Evolutionary conservation across 2,329 filamentous ascomycete species (phyloP).

Genomic region (Penicillium olsonii): DNA sequence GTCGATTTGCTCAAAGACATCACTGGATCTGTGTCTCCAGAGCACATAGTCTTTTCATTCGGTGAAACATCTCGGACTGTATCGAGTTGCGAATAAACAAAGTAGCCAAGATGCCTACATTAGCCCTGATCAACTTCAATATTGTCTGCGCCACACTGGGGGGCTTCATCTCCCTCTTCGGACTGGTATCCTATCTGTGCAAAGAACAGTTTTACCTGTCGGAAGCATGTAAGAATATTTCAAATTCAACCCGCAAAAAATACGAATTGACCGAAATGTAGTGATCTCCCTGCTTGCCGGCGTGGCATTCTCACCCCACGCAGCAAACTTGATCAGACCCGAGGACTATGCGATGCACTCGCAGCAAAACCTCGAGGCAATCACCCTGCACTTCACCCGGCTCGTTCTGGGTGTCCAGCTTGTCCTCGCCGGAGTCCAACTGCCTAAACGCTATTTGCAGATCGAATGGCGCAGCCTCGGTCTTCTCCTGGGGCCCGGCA

Average conservation of each 20-base stretch:
- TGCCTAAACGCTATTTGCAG: slow-evolving; percentile 78
- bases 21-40: background rate
- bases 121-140: slow-evolving; percentile 76
- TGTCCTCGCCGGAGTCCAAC: slow-evolving; percentile 82
- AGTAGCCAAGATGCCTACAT: slow-evolving; percentile 55
- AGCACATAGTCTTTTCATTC: background rate
- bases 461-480: slow-evolving; percentile 76
- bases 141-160: slow-evolving; percentile 78
- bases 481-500: slow-evolving; percentile 77
- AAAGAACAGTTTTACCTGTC: slow-evolving; percentile 92
- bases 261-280: slow-evolving; percentile 37
- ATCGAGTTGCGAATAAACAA: slow-evolving; percentile 4
- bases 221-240: slow-evolving; percentile 68
- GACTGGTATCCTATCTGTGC: slow-evolving; percentile 81
- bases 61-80: background rate
- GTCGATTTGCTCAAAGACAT: background rate
- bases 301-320: slow-evolving; percentile 75
- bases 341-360: slow-evolving; percentile 69
- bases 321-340: slow-evolving; percentile 72
- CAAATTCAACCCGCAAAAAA: background rate
- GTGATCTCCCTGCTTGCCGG: slow-evolving; percentile 83
- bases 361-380: slow-evolving; percentile 62
- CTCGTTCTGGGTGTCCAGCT: slow-evolving; percentile 89
- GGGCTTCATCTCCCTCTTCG: slow-evolving; percentile 87
- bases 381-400: slow-evolving; percentile 81